These are phyloP conservation scores for Parsonsia alboflavescens DNA, from an alignment of 257 asterid species.

Conservation along the genomic window DNA sequence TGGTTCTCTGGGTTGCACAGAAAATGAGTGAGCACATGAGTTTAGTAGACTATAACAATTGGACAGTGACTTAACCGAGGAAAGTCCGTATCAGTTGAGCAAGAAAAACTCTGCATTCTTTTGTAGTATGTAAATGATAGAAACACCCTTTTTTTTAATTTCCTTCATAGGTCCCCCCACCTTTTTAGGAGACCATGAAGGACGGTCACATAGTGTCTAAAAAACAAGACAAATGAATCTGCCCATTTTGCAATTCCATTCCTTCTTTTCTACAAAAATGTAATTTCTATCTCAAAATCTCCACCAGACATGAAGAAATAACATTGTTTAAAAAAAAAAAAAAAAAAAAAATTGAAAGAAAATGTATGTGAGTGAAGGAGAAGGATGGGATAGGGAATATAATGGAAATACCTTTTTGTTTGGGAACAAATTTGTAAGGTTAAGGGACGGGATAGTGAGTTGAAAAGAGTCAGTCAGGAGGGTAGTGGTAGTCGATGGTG, in stretches of 20 bases:
- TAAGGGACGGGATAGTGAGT: slow-evolving; percentile 24
- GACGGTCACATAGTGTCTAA: slow-evolving; percentile 34
- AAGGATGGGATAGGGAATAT: background rate
- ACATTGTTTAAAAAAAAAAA: too few species aligned
- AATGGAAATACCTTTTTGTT: background rate
- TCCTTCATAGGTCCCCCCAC: slow-evolving; percentile 56
- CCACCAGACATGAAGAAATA: too few species aligned
- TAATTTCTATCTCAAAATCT: slow-evolving; percentile 24
- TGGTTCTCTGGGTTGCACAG: background rate
- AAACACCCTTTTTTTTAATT: slow-evolving; percentile 17
- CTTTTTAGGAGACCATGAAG: slow-evolving; percentile 32
- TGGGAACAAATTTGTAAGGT: slow-evolving; percentile 19
- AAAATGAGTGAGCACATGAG: slow-evolving; percentile 22
- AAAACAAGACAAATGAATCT: slow-evolving; percentile 53
- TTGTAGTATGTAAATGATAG: slow-evolving; percentile 3
- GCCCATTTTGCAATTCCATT: slow-evolving; percentile 20
- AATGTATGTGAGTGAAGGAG: too few species aligned
- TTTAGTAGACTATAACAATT: background rate
- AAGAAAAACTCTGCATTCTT: slow-evolving; percentile 6
- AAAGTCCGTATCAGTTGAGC: slow-evolving; percentile 1
- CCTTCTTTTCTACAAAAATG: slow-evolving; percentile 2
- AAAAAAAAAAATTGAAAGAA: too few species aligned
- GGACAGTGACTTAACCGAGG: background rate
- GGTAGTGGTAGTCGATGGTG: slow-evolving; percentile 26
- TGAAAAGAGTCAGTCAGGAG: slow-evolving; percentile 1